Base-by-base conservation (phyloP, 1,139 yeast genomes). In the Geotrichum reessii region DNA sequence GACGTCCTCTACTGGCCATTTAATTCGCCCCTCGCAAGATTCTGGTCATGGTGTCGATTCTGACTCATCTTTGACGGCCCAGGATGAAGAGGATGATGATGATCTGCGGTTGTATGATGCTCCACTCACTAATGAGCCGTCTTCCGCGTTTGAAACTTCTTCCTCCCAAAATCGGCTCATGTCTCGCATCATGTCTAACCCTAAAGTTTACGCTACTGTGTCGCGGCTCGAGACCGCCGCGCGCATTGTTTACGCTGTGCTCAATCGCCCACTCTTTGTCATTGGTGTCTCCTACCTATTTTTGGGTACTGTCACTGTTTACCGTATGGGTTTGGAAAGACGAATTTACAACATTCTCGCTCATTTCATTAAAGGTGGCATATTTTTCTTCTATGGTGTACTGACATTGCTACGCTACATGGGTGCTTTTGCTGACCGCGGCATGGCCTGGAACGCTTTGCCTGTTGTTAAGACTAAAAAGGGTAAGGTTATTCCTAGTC, bases 281-380 rank as follows among this genome's bases (percentile, higher is more conserved):
- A 83, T 79, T 66, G 81, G 83, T 58, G 75, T 84, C 58, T 76
- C 81, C 25, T 84, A 88, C 66, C 69, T 86, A 21, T 81, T 87
- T 54, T 81, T 90, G 6, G 97, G 95, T n/a, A 69, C 87, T 42
- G 91, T 91, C 5, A 85, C 88, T 2, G 86, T 87, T 55, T 81
- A 81, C 58, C 69, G 86, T 47, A 72, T 90, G 66, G 98, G 96
- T 40, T 74, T 81, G 71, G 91, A 82, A 6, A 71, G 68, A 31
- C 76, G 78, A 22, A 85, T 92, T 6, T 93, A 87, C 74, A 91
- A 89, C 68, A 74, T 93, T 58, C 78, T 92, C 62, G 99, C 99
- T 1, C 99, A 93, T 73, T 89, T 90, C 78, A 92, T 93, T 71
- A 93, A 93, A 73, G 99, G 99, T 60, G 95, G 95, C 14, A 93